Evolutionary conservation across 169 alveolate species (phyloP).

Genomic region (Besnoitia besnoiti): DNA sequence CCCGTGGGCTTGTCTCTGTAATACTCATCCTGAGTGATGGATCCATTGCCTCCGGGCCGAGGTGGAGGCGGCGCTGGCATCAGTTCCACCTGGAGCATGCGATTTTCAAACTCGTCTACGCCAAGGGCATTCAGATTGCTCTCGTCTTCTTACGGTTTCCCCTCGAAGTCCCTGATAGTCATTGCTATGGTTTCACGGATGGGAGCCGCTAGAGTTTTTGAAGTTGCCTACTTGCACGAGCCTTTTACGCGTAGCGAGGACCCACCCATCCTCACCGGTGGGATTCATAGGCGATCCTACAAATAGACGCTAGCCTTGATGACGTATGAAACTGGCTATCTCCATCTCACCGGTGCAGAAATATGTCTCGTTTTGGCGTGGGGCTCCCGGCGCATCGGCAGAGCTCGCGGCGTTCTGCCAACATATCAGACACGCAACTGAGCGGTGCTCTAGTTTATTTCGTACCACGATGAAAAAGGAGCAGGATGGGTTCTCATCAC

Average conservation of each 20-base stretch:
- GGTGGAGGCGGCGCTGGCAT: neutral
- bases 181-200: neutral
- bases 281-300: constrained; percentile 3
- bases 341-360: neutral
- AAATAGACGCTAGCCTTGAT: neutral
- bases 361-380: neutral
- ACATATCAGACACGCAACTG: neutral
- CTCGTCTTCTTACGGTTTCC: neutral
- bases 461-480: constrained; percentile 20
- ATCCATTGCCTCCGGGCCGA: neutral
- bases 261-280: constrained; percentile 3
- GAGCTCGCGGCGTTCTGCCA: neutral
- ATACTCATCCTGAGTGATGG: constrained; percentile 37
- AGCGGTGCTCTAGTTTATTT: neutral
- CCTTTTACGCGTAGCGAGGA: constrained; percentile 15
- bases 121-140: neutral
- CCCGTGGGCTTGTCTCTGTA: constrained; percentile 1
- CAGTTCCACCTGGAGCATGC: neutral
- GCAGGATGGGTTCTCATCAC: constrained; percentile 37
- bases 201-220: neutral
- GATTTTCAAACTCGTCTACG: no score
- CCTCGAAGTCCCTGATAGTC: constrained; percentile 10
- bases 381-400: neutral
- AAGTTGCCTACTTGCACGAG: constrained; percentile 2
- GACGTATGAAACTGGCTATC: neutral